phyloP scores from a whole-genome alignment of 345 rosid genomes.

The Gossypium bickii region DNA sequence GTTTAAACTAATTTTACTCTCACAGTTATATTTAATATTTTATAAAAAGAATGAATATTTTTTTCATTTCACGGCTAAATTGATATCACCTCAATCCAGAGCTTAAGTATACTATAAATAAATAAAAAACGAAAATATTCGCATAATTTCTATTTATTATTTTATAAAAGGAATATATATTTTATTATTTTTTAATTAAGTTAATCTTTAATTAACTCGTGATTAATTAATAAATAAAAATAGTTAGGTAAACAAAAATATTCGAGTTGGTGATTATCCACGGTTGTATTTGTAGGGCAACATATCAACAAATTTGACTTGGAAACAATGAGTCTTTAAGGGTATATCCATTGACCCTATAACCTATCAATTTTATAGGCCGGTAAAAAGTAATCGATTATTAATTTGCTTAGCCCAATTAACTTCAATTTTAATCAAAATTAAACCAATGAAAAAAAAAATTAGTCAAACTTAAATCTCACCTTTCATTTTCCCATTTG shows the following conservation, averaged over 20 bases:
- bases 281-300: constrained; percentile 21
- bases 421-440: neutral
- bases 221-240: neutral
- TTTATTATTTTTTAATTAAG: too few species aligned
- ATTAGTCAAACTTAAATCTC: neutral
- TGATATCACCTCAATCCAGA: too few species aligned
- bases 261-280: constrained; percentile 6
- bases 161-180: too few species aligned
- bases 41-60: too few species aligned
- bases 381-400: constrained; percentile 17
- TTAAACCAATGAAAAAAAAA: neutral
- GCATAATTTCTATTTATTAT: too few species aligned
- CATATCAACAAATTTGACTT: constrained; percentile 16
- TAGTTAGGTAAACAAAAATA: neutral
- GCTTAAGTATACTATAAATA: too few species aligned
- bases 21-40: too few species aligned
- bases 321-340: neutral
- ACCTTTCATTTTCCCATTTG: neutral
- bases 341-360: constrained; percentile 8
- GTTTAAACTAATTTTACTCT: too few species aligned
- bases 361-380: constrained; percentile 7
- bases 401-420: neutral
- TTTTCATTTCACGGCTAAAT: rapidly evolving
- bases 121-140: too few species aligned
- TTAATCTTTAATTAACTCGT: too few species aligned